Percentiles rank a stretch among this genome's conserved stretches.
These are phyloP conservation scores for Talaromyces sp. DNA, from an alignment of 2,329 filamentous ascomycete genomes.

Conservation along the genomic window DNA sequence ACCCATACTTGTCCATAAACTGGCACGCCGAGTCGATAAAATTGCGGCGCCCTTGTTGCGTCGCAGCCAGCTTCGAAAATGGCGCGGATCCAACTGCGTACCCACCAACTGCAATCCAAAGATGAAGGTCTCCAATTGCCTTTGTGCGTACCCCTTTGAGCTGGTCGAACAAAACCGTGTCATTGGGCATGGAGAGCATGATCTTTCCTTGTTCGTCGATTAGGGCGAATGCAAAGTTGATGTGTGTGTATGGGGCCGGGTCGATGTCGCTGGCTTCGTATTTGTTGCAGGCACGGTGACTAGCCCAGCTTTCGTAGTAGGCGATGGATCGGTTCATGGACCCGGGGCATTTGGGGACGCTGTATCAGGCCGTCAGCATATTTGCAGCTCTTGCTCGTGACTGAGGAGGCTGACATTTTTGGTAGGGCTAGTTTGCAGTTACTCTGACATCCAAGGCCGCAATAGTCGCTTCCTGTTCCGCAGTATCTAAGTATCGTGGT, in stretches of 20 bases:
- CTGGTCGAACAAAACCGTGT: constrained; percentile 16
- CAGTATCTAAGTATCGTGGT: constrained; percentile 9
- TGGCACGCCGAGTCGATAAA: constrained; percentile 14
- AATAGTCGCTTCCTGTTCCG: constrained; percentile 13
- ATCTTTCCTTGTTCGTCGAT: constrained; percentile 33
- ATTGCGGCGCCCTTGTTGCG: constrained; percentile 1
- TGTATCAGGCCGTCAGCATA: neutral
- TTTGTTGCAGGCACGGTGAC: constrained; percentile 9
- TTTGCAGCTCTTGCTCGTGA: constrained; percentile 18
- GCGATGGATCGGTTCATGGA: constrained; percentile 21
- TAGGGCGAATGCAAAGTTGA: constrained; percentile 40
- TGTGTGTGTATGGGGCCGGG: constrained; percentile 17
- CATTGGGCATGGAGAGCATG: constrained; percentile 21
- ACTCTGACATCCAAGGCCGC: constrained; percentile 13
- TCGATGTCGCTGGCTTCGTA: constrained; percentile 14
- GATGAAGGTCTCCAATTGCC: constrained; percentile 20
- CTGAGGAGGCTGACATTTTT: constrained; percentile 17
- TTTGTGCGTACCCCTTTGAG: constrained; percentile 30
- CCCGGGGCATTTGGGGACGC: neutral
- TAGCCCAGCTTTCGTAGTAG: constrained; percentile 32
- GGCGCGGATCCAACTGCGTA: constrained; percentile 12
- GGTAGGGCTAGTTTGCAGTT: constrained; percentile 3
- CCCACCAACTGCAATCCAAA: constrained; percentile 26
- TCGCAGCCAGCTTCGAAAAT: constrained; percentile 13
- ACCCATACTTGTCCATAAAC: constrained; percentile 20